Base-by-base conservation (phyloP, 257 asterid genomes). In the Petunia secreta region DNA sequence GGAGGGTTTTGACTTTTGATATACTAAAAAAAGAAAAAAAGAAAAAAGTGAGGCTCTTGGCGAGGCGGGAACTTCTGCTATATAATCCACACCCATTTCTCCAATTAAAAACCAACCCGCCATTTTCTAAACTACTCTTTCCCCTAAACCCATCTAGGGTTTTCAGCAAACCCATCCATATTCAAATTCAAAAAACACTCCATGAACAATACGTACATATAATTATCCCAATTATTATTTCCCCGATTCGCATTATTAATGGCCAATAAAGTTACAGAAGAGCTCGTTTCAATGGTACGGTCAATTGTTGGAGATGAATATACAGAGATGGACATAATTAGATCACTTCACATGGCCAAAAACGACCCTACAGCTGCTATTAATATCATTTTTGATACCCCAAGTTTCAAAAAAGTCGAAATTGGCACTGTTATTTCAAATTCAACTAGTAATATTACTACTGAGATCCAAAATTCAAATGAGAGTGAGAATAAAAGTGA, bases 271-370 rank as follows among this genome's bases (percentile, higher is more conserved):
- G 87, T 87, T 65, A 80, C 90, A 6, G 97, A 91, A 7, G 98
- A 91, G 73, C 85, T 89, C 1, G 77, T 95, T 80, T 88, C 96
- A 8, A 95, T 85, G 55, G 97, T 95, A 25, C 92, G 91, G 80
- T 88, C 97, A n/a, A 76, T 95, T 64, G 94, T 95, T 67, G 98
- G 99, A 75, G 85, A 81, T 13, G 96, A 90, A 44, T 87, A 85
- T 77, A 85, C 97, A 73, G 90, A 93, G 48, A 91, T 91, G 97
- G 99, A 93, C 88, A 88, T 95, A 57, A 85, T 92, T 77, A 97
- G 99, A 81, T 97, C 99, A 53, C 98, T 95, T 69, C 97, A 92
- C 87, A 81, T 95, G 99, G 94, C 99, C 74, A 95, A 93, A 15
- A 93, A 90, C 65, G 96, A 95, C 58, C 96, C 95, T 4, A 92